Conservation (phyloP, 2,329 filamentous ascomycete genomes). For the Cercospora citrullina region DNA sequence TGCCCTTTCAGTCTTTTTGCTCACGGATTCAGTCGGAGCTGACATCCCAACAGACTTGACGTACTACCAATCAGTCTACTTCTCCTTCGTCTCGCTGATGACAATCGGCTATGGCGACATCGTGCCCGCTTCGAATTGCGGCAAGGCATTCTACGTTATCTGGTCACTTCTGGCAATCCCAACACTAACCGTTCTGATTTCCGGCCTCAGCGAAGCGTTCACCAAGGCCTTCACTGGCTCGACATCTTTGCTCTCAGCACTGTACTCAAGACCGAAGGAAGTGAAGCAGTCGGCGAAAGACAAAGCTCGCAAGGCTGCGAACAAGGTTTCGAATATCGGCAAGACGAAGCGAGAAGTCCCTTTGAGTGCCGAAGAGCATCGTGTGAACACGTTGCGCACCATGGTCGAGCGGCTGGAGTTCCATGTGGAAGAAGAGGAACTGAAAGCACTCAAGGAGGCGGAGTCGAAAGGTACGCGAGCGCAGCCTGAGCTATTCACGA, state of each 20-base stretch:
- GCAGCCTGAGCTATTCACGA: neutral
- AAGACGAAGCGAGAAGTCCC: constrained; percentile 19
- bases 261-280: neutral
- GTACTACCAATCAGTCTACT: constrained; percentile 56
- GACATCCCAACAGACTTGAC: constrained; percentile 42
- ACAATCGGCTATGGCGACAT: constrained; percentile 59
- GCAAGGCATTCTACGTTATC: constrained; percentile 58
- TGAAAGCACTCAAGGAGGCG: constrained; percentile 39
- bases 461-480: constrained; percentile 10
- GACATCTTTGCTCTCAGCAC: constrained; percentile 51
- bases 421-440: constrained; percentile 44
- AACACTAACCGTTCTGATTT: constrained; percentile 56
- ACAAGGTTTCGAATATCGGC: neutral
- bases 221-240: constrained; percentile 56
- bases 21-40: neutral
- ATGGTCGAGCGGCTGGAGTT: constrained; percentile 31
- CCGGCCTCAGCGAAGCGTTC: constrained; percentile 56
- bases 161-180: constrained; percentile 58
- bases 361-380: constrained; percentile 26
- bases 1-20: neutral
- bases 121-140: constrained; percentile 50
- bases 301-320: neutral
- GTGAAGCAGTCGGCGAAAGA: neutral
- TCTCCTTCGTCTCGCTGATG: constrained; percentile 54
- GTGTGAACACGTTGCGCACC: constrained; percentile 23